Conservation (phyloP, 768 basidiomycete genomes). For the Nidularia pulvinata region DNA sequence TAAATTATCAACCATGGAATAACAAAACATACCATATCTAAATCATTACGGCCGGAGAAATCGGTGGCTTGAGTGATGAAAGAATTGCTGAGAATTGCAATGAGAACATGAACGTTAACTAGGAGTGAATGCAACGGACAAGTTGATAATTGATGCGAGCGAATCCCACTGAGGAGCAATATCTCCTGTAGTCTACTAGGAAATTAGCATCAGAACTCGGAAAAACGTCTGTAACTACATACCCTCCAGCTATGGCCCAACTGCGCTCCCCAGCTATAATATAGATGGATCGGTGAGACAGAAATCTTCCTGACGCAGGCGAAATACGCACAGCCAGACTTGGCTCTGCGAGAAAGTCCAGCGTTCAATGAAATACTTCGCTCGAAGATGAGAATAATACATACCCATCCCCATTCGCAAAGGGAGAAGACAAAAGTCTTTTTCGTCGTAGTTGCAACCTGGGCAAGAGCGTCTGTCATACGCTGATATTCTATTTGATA, state of each 20-base stretch:
- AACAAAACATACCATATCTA: constrained; percentile 54
- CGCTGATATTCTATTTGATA: constrained; percentile 46
- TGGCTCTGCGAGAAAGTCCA: constrained; percentile 34
- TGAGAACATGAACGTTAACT: not conserved
- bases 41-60: constrained; percentile 67
- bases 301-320: not conserved
- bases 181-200: constrained; percentile 47
- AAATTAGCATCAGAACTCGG: constrained; percentile 1
- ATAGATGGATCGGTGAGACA: not conserved
- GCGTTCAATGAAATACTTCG: not conserved
- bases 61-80: constrained; percentile 65
- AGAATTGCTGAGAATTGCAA: constrained; percentile 45
- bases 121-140: constrained; percentile 27
- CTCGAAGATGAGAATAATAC: constrained; percentile 7
- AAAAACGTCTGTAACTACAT: constrained; percentile 7
- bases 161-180: constrained; percentile 54
- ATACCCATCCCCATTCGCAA: constrained; percentile 67
- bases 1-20: not conserved
- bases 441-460: constrained; percentile 41
- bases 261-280: constrained; percentile 46
- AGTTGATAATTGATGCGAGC: constrained; percentile 57
- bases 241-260: constrained; percentile 72
- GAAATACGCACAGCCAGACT: constrained; percentile 42
- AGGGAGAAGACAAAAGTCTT: constrained; percentile 56
- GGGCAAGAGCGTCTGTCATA: constrained; percentile 59